Conservation (phyloP, 192 early-diverging fungal species). For the Linnemannia schmuckeri region DNA sequence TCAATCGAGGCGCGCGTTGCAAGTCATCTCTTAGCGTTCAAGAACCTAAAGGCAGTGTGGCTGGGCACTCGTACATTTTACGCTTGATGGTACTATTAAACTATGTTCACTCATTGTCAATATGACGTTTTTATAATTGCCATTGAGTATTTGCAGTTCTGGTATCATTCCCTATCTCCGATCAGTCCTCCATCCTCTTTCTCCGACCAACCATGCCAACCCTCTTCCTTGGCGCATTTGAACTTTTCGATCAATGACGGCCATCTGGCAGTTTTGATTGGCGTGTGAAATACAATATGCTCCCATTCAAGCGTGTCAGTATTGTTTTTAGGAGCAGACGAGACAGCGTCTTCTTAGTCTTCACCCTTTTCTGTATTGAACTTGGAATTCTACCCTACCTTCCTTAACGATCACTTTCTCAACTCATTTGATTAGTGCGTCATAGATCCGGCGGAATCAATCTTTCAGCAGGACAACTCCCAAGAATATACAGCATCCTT, state of each 20-base stretch:
- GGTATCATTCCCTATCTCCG: background rate
- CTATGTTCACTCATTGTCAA: too few relatives aligned
- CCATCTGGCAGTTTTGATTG: conserved; percentile 17
- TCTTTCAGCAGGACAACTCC: too few relatives aligned
- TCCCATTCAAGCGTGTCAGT: conserved; percentile 10
- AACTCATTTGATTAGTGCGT: too few relatives aligned
- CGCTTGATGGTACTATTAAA: background rate
- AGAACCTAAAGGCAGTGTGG: conserved; percentile 15
- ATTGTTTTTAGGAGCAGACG: conserved; percentile 7
- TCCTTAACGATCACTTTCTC: too few relatives aligned
- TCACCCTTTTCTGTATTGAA: too few relatives aligned
- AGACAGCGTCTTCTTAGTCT: conserved; percentile 10
- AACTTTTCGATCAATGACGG: conserved; percentile 14
- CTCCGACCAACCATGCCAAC: conserved; percentile 4
- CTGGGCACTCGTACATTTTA: conserved; percentile 23
- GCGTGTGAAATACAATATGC: conserved; percentile 18
- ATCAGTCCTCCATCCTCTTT: conserved; percentile 8
- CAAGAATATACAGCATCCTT: too few relatives aligned
- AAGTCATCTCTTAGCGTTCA: conserved; percentile 14
- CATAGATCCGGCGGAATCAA: too few relatives aligned
- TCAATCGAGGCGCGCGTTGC: conserved; percentile 20
- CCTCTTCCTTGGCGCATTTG: conserved; percentile 3
- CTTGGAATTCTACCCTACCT: too few relatives aligned
- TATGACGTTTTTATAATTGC: too few relatives aligned
- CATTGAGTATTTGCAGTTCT: too few relatives aligned